phyloP scores from a whole-genome alignment of 306 rosid genomes.

The Comarum palustre region DNA sequence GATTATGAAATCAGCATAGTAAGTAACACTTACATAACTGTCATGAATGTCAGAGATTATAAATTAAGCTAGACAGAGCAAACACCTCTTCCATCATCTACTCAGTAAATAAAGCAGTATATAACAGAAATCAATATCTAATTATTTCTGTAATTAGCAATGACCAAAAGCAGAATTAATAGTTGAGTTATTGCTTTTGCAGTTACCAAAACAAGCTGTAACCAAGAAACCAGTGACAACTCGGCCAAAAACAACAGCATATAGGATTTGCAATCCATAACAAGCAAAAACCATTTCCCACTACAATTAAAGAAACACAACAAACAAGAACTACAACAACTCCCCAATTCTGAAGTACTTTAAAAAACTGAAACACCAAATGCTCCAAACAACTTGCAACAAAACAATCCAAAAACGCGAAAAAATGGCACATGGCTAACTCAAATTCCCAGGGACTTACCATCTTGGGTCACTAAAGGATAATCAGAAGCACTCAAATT shows the following conservation, averaged over 20 bases:
- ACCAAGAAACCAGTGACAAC: neutral
- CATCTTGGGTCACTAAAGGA: slow-evolving; percentile 78
- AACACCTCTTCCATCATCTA: neutral
- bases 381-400: neutral
- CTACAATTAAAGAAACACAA: neutral
- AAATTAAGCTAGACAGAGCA: neutral
- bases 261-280: neutral
- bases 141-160: neutral
- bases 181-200: neutral
- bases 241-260: neutral
- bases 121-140: neutral
- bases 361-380: neutral
- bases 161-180: slow-evolving; percentile 24
- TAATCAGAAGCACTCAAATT: slow-evolving; percentile 75
- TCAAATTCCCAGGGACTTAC: slow-evolving; percentile 26
- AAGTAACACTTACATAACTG: neutral
- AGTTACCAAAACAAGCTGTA: slow-evolving; percentile 11
- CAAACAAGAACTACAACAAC: neutral
- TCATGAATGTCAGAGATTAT: neutral
- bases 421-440: neutral
- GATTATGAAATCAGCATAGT: neutral
- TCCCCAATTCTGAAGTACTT: neutral
- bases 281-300: slow-evolving; percentile 1
- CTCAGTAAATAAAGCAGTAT: neutral
- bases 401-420: neutral